A percentile compares a stretch with the other conserved stretches of the same genome.
Conservation (phyloP, 805 yeast species). For the Torulaspora franciscae region DNA sequence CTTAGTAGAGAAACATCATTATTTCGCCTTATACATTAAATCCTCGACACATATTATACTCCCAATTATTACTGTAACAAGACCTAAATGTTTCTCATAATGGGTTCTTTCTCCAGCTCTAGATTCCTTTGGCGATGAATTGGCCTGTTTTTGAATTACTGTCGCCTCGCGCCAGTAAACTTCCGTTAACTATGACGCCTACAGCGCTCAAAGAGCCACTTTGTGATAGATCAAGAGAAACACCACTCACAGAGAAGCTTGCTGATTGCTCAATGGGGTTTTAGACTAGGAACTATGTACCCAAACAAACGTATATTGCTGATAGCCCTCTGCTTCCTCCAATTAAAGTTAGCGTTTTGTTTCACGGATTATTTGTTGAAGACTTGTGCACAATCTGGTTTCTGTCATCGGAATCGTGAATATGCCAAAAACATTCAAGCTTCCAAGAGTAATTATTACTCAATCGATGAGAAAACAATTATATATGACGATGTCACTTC, state of each 20-base stretch:
- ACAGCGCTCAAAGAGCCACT: neutral
- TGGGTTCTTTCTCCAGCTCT: neutral
- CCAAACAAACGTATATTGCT: neutral
- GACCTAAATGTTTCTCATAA: neutral
- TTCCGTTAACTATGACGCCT: neutral
- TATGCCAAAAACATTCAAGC: constrained; percentile 46
- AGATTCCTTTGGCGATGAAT: neutral
- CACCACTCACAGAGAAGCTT: neutral
- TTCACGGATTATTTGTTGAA: constrained; percentile 70
- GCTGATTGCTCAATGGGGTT: neutral
- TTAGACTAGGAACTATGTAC: neutral
- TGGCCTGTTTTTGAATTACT: neutral
- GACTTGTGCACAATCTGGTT: constrained; percentile 74
- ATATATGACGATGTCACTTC: constrained; percentile 30
- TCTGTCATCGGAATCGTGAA: constrained; percentile 73
- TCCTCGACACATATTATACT: too few relatives aligned
- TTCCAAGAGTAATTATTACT: constrained; percentile 38
- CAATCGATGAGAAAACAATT: constrained; percentile 39
- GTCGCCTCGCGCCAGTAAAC: neutral
- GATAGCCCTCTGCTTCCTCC: constrained; percentile 2
- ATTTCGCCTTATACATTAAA: neutral
- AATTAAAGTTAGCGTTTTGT: constrained; percentile 23
- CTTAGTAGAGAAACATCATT: neutral
- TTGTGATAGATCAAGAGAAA: neutral
- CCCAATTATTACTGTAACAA: neutral